A percentile compares a stretch with the other conserved stretches of the same genome.
Evolutionary conservation across 208 protist genomes (phyloP).

Genomic region (Leishmania arabica): DNA sequence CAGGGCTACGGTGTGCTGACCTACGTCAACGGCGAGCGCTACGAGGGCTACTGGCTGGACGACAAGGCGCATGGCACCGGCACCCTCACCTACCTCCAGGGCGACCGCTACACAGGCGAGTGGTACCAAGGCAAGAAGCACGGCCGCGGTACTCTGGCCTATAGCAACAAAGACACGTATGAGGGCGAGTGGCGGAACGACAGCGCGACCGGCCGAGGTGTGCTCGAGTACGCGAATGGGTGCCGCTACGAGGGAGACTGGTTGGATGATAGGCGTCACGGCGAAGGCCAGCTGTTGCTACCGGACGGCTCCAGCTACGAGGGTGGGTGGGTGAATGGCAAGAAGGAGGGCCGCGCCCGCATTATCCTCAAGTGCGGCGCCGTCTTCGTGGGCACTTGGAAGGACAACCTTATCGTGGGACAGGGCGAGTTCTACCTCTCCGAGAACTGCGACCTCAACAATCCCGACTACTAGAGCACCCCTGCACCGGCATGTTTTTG

Average conservation of each 20-base stretch:
- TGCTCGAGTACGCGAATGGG: slow-evolving; percentile 90
- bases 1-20: slow-evolving; percentile 90
- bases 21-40: slow-evolving; percentile 90
- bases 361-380: slow-evolving; percentile 93
- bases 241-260: slow-evolving; percentile 92
- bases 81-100: slow-evolving; percentile 90
- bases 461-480: slow-evolving; percentile 85
- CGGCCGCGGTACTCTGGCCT: slow-evolving; percentile 86
- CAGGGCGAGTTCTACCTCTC: slow-evolving; percentile 91
- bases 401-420: slow-evolving; percentile 86
- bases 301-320: slow-evolving; percentile 90
- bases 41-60: slow-evolving; percentile 90
- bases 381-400: slow-evolving; percentile 87
- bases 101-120: slow-evolving; percentile 92
- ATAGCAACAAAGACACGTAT: slow-evolving; percentile 93
- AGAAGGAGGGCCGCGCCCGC: slow-evolving; percentile 89
- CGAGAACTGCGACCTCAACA: slow-evolving; percentile 89
- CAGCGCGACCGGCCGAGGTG: slow-evolving; percentile 79
- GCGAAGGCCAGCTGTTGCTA: slow-evolving; percentile 78
- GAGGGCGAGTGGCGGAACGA: slow-evolving; percentile 91
- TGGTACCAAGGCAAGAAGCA: slow-evolving; percentile 92
- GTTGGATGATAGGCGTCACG: slow-evolving; percentile 85
- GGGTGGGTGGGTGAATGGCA: slow-evolving; percentile 79
- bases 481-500: background rate
- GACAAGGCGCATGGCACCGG: slow-evolving; percentile 91